Evolutionary conservation across 805 yeast species (phyloP).

Genomic region (Brettanomyces naardenensis): DNA sequence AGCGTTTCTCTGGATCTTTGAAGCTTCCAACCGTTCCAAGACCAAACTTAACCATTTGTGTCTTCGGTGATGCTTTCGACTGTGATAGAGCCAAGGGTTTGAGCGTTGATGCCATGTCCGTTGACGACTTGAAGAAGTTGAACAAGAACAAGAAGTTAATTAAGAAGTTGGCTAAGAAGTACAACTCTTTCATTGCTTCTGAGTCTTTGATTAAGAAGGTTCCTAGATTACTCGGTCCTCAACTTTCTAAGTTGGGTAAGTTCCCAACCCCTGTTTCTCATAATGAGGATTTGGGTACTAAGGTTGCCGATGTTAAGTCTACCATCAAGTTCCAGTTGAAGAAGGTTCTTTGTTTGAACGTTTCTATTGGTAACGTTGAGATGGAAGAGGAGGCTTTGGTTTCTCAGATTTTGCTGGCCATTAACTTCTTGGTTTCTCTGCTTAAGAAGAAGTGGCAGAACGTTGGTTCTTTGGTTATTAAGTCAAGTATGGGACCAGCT

Average conservation of each 20-base stretch:
- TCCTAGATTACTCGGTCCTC: constrained; percentile 99
- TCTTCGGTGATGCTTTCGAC: constrained; percentile 99
- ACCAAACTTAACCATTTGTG: constrained; percentile 99
- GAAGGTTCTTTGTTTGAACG: constrained; percentile 99
- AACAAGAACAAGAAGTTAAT: constrained; percentile 99
- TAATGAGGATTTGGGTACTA: constrained; percentile 93
- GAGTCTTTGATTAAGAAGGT: constrained; percentile 99
- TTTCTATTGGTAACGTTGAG: constrained; percentile 99
- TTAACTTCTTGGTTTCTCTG: constrained; percentile 98
- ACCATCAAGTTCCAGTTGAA: constrained; percentile 99
- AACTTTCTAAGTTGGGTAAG: constrained; percentile 99
- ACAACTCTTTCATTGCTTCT: constrained; percentile 99
- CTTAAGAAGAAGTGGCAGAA: constrained; percentile 99
- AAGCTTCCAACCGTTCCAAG: constrained; percentile 98
- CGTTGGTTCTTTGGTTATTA: constrained; percentile 98
- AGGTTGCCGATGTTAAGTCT: constrained; percentile 96
- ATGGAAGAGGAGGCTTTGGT: constrained; percentile 96
- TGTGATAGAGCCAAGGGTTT: constrained; percentile 99
- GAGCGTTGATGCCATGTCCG: constrained; percentile 99
- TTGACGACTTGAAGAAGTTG: constrained; percentile 98
- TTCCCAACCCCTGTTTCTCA: constrained; percentile 99
- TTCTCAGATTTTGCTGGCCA: constrained; percentile 97
- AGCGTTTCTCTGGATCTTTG: constrained; percentile 99
- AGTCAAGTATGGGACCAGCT: constrained; percentile 99
- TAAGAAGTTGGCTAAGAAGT: constrained; percentile 99